These are phyloP conservation scores for Backusella sp. DNA, from an alignment of 192 early-diverging fungal genomes.

Conservation along the genomic window DNA sequence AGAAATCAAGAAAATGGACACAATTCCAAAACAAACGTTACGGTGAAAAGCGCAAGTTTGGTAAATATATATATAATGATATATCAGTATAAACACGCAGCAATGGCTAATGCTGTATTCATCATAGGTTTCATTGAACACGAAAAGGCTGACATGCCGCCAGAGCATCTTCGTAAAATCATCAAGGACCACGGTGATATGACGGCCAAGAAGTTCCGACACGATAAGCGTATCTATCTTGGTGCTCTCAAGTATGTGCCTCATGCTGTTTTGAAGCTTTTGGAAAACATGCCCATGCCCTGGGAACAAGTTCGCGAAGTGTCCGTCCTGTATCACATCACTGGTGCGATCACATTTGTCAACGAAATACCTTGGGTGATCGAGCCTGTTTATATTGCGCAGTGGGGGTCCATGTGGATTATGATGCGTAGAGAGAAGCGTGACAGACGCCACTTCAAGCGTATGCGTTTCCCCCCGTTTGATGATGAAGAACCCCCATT, in stretches of 20 bases:
- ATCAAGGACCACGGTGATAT: conserved; percentile 99
- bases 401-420: conserved; percentile 99
- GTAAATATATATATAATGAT: conserved; percentile 14
- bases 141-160: conserved; percentile 96
- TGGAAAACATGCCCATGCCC: conserved; percentile 99
- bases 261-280: conserved; percentile 94
- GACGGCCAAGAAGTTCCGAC: conserved; percentile 93
- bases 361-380: conserved; percentile 96
- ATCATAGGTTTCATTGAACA: conserved; percentile 76
- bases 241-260: conserved; percentile 99
- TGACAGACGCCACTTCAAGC: conserved; percentile 96
- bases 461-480: conserved; percentile 98
- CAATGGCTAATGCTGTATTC: neutral
- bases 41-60: conserved; percentile 92
- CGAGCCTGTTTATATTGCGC: conserved; percentile 96
- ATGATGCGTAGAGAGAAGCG: conserved; percentile 99
- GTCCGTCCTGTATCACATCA: conserved; percentile 94
- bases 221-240: conserved; percentile 98
- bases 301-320: conserved; percentile 99
- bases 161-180: conserved; percentile 97
- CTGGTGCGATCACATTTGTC: conserved; percentile 98
- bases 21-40: conserved; percentile 89
- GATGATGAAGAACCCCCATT: conserved; percentile 99
- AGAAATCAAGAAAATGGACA: conserved; percentile 91
- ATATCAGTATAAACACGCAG: neutral